Evolutionary conservation across 495 filamentous ascomycete species (phyloP).

Genomic region (Talaromyces borbonicus): DNA sequence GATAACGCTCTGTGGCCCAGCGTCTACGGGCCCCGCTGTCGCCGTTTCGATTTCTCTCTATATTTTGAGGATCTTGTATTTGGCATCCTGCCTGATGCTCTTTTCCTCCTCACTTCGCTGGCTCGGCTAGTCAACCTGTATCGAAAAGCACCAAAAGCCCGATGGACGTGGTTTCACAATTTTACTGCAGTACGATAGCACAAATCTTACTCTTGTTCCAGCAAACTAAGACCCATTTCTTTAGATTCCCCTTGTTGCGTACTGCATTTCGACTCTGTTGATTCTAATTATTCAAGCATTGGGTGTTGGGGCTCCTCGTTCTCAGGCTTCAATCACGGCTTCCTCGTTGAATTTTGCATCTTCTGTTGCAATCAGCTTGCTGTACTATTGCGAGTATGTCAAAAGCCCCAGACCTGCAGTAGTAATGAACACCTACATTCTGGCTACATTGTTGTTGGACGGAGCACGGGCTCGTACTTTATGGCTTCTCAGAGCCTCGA

Average conservation of each 20-base stretch:
- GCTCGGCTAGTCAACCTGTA: background rate
- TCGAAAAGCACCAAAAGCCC: constrained; percentile 1
- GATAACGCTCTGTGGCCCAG: background rate
- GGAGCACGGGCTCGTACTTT: background rate
- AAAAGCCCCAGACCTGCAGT: background rate
- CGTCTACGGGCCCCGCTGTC: background rate
- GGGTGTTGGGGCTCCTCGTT: background rate
- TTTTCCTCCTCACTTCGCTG: background rate
- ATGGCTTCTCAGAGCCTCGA: background rate
- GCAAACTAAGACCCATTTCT: background rate
- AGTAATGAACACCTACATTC: background rate
- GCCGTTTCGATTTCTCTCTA: constrained; percentile 2
- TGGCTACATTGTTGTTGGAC: background rate
- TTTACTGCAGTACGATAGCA: background rate
- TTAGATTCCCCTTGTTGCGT: background rate
- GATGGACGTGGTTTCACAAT: background rate
- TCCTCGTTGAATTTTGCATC: constrained; percentile 5
- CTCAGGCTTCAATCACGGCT: background rate
- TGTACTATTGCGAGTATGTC: constrained; percentile 1
- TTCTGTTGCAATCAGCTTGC: background rate
- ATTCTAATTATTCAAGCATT: background rate
- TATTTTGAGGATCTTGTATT: background rate
- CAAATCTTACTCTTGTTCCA: background rate
- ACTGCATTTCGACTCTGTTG: background rate
- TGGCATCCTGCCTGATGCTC: background rate